Evolutionary conservation across 768 basidiomycete genomes (phyloP).

Genomic region (Tylopilus subfusipes): DNA sequence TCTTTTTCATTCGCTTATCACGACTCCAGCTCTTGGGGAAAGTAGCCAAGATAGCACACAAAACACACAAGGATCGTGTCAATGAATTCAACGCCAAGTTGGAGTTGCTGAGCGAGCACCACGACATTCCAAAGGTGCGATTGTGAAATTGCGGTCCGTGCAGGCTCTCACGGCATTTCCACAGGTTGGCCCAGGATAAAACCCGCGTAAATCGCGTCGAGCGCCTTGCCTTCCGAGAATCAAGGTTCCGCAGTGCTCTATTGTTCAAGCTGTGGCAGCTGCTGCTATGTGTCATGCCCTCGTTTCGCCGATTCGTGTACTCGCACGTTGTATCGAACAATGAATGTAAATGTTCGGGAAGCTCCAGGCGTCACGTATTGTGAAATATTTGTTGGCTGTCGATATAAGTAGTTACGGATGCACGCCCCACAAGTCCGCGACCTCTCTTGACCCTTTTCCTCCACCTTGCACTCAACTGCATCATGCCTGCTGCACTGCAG

Average conservation of each 20-base stretch:
- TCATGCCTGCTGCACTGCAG: slow-evolving; percentile 37
- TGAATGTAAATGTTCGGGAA: slow-evolving; percentile 26
- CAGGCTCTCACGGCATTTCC: slow-evolving; percentile 24
- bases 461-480: slow-evolving; percentile 31
- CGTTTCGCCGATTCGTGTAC: slow-evolving; percentile 21
- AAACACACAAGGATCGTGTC: slow-evolving; percentile 93
- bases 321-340: slow-evolving; percentile 12
- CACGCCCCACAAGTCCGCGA: slow-evolving; percentile 33
- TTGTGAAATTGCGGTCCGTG: slow-evolving; percentile 26
- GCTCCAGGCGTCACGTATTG: slow-evolving; percentile 29
- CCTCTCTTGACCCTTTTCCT: slow-evolving; percentile 34
- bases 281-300: slow-evolving; percentile 16
- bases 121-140: slow-evolving; percentile 87
- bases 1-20: slow-evolving; percentile 7
- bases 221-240: slow-evolving; percentile 15
- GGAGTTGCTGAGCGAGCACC: slow-evolving; percentile 86
- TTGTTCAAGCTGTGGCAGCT: slow-evolving; percentile 18
- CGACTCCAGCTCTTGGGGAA: slow-evolving; percentile 61
- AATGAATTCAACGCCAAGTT: slow-evolving; percentile 85
- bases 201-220: slow-evolving; percentile 31
- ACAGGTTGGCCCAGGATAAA: slow-evolving; percentile 86
- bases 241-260: slow-evolving; percentile 8
- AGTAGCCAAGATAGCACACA: slow-evolving; percentile 72
- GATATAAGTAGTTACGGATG: slow-evolving; percentile 39
- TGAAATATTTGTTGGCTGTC: slow-evolving; percentile 35